Evolutionary conservation across 257 asterid species (phyloP).

Genomic region (Fraxinus americana): DNA sequence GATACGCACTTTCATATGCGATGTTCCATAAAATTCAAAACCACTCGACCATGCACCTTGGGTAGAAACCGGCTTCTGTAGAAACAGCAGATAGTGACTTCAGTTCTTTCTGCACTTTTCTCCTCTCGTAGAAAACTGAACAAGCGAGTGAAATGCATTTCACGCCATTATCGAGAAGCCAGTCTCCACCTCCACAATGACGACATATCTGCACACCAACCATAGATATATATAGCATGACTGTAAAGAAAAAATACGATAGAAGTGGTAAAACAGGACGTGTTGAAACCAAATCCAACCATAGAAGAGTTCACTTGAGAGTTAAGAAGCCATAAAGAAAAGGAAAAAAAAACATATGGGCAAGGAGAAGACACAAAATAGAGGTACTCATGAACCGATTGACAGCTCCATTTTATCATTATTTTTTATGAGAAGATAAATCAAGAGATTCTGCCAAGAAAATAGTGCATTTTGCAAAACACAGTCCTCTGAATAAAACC

Average conservation of each 20-base stretch:
- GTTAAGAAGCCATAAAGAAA: no score
- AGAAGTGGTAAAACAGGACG: not conserved
- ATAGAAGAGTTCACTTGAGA: no score
- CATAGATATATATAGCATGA: not conserved
- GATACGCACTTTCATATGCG: no score
- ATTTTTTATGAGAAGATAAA: not conserved
- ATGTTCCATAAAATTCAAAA: constrained; percentile 29
- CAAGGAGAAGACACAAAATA: not conserved
- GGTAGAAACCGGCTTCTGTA: constrained; percentile 61
- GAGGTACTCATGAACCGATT: not conserved
- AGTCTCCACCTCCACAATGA: constrained; percentile 97
- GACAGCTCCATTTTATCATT: not conserved
- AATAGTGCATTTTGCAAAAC: not conserved
- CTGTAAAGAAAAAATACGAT: not conserved
- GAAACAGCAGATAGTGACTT: constrained; percentile 66
- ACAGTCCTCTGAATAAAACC: not conserved
- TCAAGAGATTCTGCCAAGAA: not conserved
- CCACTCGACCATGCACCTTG: constrained; percentile 81
- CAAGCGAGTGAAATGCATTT: constrained; percentile 89
- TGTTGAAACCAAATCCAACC: not conserved
- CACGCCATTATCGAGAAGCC: constrained; percentile 80
- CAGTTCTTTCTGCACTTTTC: constrained; percentile 79
- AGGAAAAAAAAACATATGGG: no score
- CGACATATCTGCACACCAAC: constrained; percentile 68
- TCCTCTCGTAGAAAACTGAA: constrained; percentile 82